Percentiles rank a stretch among this genome's conserved stretches.
These are phyloP conservation scores for Ceriops zippeliana DNA, from an alignment of 345 rosid genomes.

Conservation along the genomic window DNA sequence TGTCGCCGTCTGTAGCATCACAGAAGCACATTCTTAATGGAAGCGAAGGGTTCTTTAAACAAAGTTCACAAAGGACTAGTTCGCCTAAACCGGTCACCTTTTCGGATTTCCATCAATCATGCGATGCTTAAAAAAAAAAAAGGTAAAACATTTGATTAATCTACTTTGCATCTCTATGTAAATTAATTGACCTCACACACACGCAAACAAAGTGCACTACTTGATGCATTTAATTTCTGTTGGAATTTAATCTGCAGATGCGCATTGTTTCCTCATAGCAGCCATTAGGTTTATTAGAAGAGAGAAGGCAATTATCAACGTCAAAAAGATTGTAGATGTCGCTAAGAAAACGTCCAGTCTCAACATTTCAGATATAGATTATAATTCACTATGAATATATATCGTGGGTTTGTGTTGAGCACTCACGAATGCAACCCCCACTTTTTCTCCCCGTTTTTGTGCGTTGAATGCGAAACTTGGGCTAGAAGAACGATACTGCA, in stretches of 20 bases:
- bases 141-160: not conserved
- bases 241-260: not conserved
- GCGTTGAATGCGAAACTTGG: no score
- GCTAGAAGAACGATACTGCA: no score
- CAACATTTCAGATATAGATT: no score
- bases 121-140: conserved; percentile 14
- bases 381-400: no score
- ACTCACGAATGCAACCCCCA: no score
- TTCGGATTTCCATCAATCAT: conserved; percentile 19
- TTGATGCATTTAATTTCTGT: not conserved
- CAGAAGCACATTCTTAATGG: not conserved
- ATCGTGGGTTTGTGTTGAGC: no score
- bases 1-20: conserved; percentile 7
- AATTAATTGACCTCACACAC: conserved; percentile 8
- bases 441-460: no score
- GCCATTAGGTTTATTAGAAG: not conserved
- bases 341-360: not conserved
- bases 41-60: conserved; percentile 1
- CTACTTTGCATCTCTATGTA: conserved; percentile 13
- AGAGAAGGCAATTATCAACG: not conserved
- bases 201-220: conserved; percentile 11
- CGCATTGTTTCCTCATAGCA: not conserved
- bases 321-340: not conserved
- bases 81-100: conserved; percentile 25
- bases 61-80: conserved; percentile 17